phyloP scores from a whole-genome alignment of 805 yeast species.

The Metschnikowia similis region DNA sequence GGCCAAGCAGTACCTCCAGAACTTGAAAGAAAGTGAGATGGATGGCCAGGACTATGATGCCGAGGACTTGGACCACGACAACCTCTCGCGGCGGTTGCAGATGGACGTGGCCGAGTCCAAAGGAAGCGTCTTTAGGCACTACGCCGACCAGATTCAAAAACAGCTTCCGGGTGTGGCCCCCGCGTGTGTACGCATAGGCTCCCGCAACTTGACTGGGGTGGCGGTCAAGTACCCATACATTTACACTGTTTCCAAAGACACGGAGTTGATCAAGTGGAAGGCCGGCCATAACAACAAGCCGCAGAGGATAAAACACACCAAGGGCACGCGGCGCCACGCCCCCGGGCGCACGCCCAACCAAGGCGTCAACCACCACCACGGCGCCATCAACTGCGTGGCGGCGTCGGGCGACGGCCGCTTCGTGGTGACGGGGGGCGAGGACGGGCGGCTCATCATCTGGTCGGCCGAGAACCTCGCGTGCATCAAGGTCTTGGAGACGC shows the following conservation, averaged over 20 bases:
- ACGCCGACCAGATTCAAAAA: constrained; percentile 47
- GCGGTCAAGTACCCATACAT: constrained; percentile 58
- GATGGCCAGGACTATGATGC: constrained; percentile 72
- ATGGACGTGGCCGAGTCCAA: constrained; percentile 87
- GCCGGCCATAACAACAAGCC: constrained; percentile 48
- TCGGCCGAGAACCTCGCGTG: constrained; percentile 74
- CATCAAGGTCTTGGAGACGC: constrained; percentile 71
- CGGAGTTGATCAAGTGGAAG: constrained; percentile 78
- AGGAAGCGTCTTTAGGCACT: constrained; percentile 73
- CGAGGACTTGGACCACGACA: constrained; percentile 82
- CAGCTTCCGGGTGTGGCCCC: constrained; percentile 35
- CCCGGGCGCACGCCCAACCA: constrained; percentile 42
- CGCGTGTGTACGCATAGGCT: constrained; percentile 53
- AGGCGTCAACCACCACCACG: constrained; percentile 67
- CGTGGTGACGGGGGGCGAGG: constrained; percentile 89
- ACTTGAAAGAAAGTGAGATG: constrained; percentile 55
- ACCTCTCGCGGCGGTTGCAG: constrained; percentile 72
- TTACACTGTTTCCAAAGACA: constrained; percentile 79
- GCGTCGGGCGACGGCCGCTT: constrained; percentile 83
- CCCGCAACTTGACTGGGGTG: constrained; percentile 52
- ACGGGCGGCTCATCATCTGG: constrained; percentile 80
- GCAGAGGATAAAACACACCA: constrained; percentile 55
- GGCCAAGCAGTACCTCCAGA: constrained; percentile 87
- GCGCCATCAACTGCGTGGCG: constrained; percentile 71
- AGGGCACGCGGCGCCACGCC: constrained; percentile 53